These are phyloP conservation scores for Chaetomium fimeti DNA, from an alignment of 495 filamentous ascomycete species.

Conservation along the genomic window DNA sequence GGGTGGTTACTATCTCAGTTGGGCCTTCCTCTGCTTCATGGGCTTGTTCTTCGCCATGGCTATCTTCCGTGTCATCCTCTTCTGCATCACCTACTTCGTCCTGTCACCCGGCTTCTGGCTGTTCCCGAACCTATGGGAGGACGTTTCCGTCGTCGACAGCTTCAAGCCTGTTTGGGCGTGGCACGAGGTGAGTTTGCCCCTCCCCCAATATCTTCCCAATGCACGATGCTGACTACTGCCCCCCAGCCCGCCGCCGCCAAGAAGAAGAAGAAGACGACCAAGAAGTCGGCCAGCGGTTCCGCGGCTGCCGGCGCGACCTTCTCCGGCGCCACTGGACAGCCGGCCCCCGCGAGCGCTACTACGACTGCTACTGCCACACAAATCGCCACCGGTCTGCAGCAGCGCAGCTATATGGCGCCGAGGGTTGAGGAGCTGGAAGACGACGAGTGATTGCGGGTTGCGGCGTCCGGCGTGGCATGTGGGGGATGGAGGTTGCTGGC, in stretches of 20 bases:
- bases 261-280: constrained; percentile 70
- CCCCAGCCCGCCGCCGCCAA: constrained; percentile 37
- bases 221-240: constrained; percentile 7
- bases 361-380: constrained; percentile 56
- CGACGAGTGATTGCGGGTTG: constrained; percentile 42
- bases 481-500: not conserved
- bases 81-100: constrained; percentile 84
- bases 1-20: constrained; percentile 96
- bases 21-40: constrained; percentile 87
- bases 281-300: constrained; percentile 44
- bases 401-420: constrained; percentile 52
- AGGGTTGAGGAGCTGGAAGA: constrained; percentile 67
- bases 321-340: constrained; percentile 50
- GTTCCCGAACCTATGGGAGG: constrained; percentile 97
- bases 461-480: not conserved
- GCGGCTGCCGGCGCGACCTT: constrained; percentile 46
- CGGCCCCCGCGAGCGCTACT: constrained; percentile 57
- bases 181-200: constrained; percentile 74
- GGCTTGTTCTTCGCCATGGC: constrained; percentile 97
- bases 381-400: constrained; percentile 45
- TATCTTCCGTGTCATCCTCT: constrained; percentile 93
- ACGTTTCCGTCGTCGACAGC: constrained; percentile 96
- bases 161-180: constrained; percentile 97
- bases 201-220: constrained; percentile 1
- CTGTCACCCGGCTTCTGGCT: constrained; percentile 90